These are phyloP conservation scores for Aureobasidium musti DNA, from an alignment of 2,329 filamentous ascomycete species.

Conservation along the genomic window DNA sequence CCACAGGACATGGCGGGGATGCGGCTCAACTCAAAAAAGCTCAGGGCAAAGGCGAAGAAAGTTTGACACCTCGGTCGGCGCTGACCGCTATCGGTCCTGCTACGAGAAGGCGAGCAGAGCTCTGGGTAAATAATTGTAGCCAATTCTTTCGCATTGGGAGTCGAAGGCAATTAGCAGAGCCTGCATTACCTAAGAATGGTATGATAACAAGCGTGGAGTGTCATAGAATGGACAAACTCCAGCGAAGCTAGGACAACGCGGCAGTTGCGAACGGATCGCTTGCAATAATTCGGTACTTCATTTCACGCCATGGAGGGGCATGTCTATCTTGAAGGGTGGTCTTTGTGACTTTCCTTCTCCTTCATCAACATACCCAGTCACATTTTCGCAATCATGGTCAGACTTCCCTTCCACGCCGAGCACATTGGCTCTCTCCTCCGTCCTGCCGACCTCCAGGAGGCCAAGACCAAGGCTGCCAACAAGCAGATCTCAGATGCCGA, in stretches of 20 bases:
- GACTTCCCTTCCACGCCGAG: constrained; percentile 68
- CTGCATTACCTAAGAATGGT: constrained; percentile 7
- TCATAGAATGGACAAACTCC: constrained; percentile 27
- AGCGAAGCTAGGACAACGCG: constrained; percentile 14
- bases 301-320: constrained; percentile 20
- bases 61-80: constrained; percentile 21
- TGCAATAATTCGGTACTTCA: constrained; percentile 21
- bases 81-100: constrained; percentile 23
- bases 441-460: constrained; percentile 62
- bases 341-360: not conserved
- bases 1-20: constrained; percentile 9
- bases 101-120: not conserved
- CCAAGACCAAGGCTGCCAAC: constrained; percentile 59
- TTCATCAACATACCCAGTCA: not conserved
- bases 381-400: constrained; percentile 27
- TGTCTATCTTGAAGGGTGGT: constrained; percentile 6
- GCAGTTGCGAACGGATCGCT: constrained; percentile 20
- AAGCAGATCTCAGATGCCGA: constrained; percentile 58
- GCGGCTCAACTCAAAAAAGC: not conserved
- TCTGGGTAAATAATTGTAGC: not conserved
- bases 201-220: constrained; percentile 16
- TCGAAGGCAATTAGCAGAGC: not conserved
- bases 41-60: constrained; percentile 9
- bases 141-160: not conserved
- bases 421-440: constrained; percentile 73